These are phyloP conservation scores for Globisporangium irregulare DNA, from an alignment of 352 stramenopile species.

Conservation along the genomic window DNA sequence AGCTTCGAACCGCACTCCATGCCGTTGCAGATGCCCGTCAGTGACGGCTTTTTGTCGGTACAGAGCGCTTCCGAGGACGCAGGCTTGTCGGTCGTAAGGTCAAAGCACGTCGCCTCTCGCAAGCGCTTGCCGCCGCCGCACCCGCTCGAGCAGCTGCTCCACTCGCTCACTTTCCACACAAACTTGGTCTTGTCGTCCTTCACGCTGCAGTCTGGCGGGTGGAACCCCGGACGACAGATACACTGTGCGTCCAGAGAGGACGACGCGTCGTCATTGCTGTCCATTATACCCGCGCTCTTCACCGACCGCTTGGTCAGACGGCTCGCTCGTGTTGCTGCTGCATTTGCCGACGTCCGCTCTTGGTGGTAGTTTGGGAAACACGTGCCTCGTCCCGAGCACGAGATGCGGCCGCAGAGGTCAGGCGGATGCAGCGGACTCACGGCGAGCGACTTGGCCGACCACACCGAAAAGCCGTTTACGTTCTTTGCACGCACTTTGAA, in stretches of 20 bases:
- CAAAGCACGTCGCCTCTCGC: conserved; percentile 38
- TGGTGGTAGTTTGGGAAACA: conserved; percentile 68
- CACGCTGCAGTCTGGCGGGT: conserved; percentile 62
- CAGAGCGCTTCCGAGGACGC: conserved; percentile 32
- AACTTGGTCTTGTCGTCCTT: conserved; percentile 36
- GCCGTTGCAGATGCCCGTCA: conserved; percentile 68
- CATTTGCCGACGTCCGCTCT: not conserved
- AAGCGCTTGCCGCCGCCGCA: conserved; percentile 59
- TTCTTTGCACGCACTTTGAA: conserved; percentile 76
- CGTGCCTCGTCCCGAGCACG: conserved; percentile 60
- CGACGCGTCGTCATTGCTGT: conserved; percentile 22
- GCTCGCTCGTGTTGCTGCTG: not conserved
- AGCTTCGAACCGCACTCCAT: conserved; percentile 76
- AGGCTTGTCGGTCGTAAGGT: conserved; percentile 24
- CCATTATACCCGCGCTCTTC: not conserved
- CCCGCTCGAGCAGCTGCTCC: conserved; percentile 53
- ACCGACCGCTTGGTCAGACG: not conserved
- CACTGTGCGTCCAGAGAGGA: conserved; percentile 37
- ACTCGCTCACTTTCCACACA: conserved; percentile 55
- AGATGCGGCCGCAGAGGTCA: conserved; percentile 58
- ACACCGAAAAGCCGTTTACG: conserved; percentile 57
- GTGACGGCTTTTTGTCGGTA: conserved; percentile 38
- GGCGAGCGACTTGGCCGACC: conserved; percentile 66
- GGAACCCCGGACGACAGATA: conserved; percentile 61
- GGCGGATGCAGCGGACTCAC: conserved; percentile 70